Base-by-base conservation (phyloP, 1,284 basidiomycete genomes). In the Heterobasidion parviporum region DNA sequence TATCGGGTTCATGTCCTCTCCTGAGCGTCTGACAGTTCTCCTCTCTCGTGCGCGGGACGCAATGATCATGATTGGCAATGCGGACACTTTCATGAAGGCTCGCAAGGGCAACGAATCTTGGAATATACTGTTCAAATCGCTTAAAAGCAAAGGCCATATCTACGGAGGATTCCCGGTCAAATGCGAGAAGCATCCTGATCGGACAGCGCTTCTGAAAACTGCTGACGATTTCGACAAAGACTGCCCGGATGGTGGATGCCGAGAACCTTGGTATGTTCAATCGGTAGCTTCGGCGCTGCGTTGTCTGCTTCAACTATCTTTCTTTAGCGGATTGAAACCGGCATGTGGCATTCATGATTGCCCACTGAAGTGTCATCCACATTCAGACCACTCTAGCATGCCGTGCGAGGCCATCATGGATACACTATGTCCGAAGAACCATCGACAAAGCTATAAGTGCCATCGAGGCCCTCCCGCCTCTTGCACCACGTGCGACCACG, bases 1-100 rank as follows among this genome's bases (percentile, higher is more conserved):
- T 57, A 86, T 87, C 34, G 85, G 84, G 0, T 87, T 87, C 67
- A 85, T 87, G 83, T 71, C 63, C 47, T 74, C 85, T 1, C 79
- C 80, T 0, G 82, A 87, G 63, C 78, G 85, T 32, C 65, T 87
- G n/a, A 87, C 83, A 52, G 84, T 87, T 8, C 70, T 87, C 1
- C 72, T 87, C 14, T 86, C 84, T 0, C 77, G 84, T 15, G 82
- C 84, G 10, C 75, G 84, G 4, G 69, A 85, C 60, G 80, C 74
- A 0, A 64, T 85, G 6, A 80, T 87, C 57, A 75, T 87, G 65
- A 75, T 87, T 34, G 85, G 85, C 5, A 85, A 87, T 60, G 67
- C 75, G 0, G 63, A 77, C 2, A 87, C 84, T 0, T 85, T 86
- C 66, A 65, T 68, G 41, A 69, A 74, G 3, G 72, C 83, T 6